These are phyloP conservation scores for Cucurbita argyrosperma DNA, from an alignment of 306 rosid species.

Conservation along the genomic window DNA sequence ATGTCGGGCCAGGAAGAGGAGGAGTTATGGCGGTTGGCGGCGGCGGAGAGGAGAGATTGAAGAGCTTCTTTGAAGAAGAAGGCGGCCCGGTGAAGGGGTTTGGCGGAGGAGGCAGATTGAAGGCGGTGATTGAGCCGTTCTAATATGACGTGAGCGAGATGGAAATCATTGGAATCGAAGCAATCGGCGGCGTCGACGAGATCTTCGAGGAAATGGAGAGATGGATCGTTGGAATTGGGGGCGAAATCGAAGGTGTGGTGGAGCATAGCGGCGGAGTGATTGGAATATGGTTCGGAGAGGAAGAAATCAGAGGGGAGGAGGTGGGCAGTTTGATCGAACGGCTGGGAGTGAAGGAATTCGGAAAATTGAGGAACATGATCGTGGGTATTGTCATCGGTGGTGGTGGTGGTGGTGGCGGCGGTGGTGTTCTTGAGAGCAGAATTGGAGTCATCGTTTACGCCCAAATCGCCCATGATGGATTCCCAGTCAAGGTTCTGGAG, in stretches of 20 bases:
- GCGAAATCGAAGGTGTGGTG: constrained; percentile 8
- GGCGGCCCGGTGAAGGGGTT: constrained; percentile 54
- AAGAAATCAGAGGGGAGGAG: constrained; percentile 27
- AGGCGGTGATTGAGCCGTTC: constrained; percentile 67
- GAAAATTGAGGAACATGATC: constrained; percentile 14
- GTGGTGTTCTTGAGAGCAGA: constrained; percentile 12
- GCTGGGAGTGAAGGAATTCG: constrained; percentile 29
- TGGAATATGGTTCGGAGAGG: constrained; percentile 32
- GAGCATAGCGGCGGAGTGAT: constrained; percentile 7
- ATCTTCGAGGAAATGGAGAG: constrained; percentile 55
- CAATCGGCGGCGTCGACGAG: constrained; percentile 61
- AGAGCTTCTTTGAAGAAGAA: constrained; percentile 71
- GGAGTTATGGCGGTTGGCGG: constrained; percentile 28
- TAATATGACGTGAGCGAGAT: constrained; percentile 45
- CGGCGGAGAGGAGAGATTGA: constrained; percentile 41
- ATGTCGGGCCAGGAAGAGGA: constrained; percentile 51
- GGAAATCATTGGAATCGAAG: constrained; percentile 51
- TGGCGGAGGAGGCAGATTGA: constrained; percentile 22
- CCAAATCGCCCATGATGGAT: constrained; percentile 59
- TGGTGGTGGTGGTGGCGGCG: no score
- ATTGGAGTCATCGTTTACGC: constrained; percentile 42
- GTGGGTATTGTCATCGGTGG: neutral
- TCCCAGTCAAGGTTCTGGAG: constrained; percentile 69
- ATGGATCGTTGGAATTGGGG: constrained; percentile 15
- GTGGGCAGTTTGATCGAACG: constrained; percentile 29